Evolutionary conservation across 768 basidiomycete species (phyloP), one percentile per base, ranked within the genome.

Genomic region (Leccinum pellstonianum): DNA sequence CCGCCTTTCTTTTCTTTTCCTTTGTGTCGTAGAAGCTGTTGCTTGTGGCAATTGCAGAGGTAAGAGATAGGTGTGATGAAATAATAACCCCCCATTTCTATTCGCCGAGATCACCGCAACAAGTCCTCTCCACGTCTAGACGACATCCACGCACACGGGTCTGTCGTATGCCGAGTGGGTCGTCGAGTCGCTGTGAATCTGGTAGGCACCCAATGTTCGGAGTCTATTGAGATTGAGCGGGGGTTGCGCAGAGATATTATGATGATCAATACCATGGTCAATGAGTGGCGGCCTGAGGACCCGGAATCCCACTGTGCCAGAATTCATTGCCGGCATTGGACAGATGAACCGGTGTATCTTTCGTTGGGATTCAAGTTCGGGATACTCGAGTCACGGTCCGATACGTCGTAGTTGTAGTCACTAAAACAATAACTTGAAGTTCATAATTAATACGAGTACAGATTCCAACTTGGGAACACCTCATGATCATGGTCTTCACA

Each of bases 401-500:
- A 29, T 29, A 29, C 29, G 29, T 29, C 78, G 66, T 81, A 96
- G 73, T 96, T 95, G 76, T 90, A 97, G 76, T 96, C 95, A 63
- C 94, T 95, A 62, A 4, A 31, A 4, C 4, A 29, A 41, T 19
- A 27, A 27, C 25, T 27, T 27, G 27, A 7, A 14, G 41, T 33
- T 52, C n/a, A 38, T 43, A 5, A 19, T 41, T 27, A 14, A 27
- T 57, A 11, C 15, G 15, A 19, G 51, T 9, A 35, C 49, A 23
- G 14, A 56, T 15, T 8, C n/a, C 43, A 49, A 11, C 31, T 31
- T 56, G 57, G 49, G 9, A 19, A 65, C 64, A 67, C 81, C 73
- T 99, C 96, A 66, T 86, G 98, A 71, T 99, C 97, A 12, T 86
- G 86, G 62, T 93, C 90, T 2, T 82, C 80, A 69, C 97, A 99